Base-by-base conservation (phyloP, 2,329 filamentous ascomycete species). In the Fusarium sulawesiense region DNA sequence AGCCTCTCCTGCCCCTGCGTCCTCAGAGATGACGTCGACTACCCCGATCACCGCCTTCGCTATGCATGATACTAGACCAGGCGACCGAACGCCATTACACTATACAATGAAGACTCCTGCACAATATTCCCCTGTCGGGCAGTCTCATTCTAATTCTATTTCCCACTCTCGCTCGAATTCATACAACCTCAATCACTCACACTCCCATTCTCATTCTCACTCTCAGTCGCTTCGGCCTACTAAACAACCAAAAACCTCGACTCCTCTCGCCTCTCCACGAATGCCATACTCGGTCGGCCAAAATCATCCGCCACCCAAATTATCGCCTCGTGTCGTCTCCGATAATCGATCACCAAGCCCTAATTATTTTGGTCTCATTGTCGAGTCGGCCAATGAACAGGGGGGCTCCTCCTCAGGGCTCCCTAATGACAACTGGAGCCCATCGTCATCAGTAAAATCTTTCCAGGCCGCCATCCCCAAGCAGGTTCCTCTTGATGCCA, bases 311-410 rank as follows among this genome's bases (percentile, higher is more conserved):
- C 84, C 87, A 3, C 86, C 87, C 1, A 85, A 82, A 64, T 76
- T 85, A 8, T 86, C 86, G 4, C 84, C 85, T 4, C 76, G 70
- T 27, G 76, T 72, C 27, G 73, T 73, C 7, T 60, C 75, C 3
- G 82, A 84, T 42, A 76, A 76, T 18, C 83, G 85, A 66, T 81
- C 86, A 2, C 82, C 89, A 12, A 95, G 93, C 77, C 93, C 93
- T 14, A 97, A 94, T 78, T 97, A 97, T 80, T 97, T 97, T 78
- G 92, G 92, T 59, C 88, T 97, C 64, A 84, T 89, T 30, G 82
- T 93, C 67, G 90, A 93, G 62, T 78, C 88, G 21, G 80, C 82
- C 47, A 84, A 81, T 58, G 89, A 92, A 66, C 84, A 87, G 25
- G 86, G 89, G 66, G 48, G 49, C 56, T 91, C 90, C 51, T 91